Percentiles rank a stretch among this genome's conserved stretches.
These are phyloP conservation scores for Pseudocercospora vitis DNA, from an alignment of 2,329 filamentous ascomycete species.

Conservation along the genomic window DNA sequence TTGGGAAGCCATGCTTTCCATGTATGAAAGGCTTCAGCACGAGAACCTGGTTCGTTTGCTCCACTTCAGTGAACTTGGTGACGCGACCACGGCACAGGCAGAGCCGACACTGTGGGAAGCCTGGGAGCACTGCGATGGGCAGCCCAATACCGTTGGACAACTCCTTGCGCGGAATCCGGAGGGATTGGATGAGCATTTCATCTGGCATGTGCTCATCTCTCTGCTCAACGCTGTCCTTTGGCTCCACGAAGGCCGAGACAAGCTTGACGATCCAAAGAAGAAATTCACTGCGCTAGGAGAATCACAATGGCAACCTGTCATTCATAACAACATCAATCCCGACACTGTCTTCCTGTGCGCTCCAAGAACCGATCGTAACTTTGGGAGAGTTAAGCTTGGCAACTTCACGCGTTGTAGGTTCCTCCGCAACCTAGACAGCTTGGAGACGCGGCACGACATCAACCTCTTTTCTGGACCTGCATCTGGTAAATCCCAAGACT, in stretches of 20 bases:
- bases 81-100: neutral
- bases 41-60: constrained; percentile 4
- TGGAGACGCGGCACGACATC: neutral
- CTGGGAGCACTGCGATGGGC: constrained; percentile 17
- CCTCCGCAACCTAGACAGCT: neutral
- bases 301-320: constrained; percentile 19
- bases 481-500: constrained; percentile 3
- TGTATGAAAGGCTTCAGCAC: constrained; percentile 4
- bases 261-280: neutral
- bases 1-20: constrained; percentile 6
- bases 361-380: neutral
- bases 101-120: neutral
- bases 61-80: neutral
- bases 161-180: constrained; percentile 9
- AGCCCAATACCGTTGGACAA: constrained; percentile 7
- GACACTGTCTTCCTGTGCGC: constrained; percentile 34
- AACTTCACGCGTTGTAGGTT: constrained; percentile 13
- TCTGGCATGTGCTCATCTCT: constrained; percentile 20
- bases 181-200: constrained; percentile 17
- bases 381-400: constrained; percentile 18
- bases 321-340: constrained; percentile 43
- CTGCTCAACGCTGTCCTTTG: constrained; percentile 14
- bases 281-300: neutral
- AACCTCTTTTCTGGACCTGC: neutral
- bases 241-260: constrained; percentile 10